Base-by-base conservation (phyloP, 305 asterid species). In the Fraxinus nigra region DNA sequence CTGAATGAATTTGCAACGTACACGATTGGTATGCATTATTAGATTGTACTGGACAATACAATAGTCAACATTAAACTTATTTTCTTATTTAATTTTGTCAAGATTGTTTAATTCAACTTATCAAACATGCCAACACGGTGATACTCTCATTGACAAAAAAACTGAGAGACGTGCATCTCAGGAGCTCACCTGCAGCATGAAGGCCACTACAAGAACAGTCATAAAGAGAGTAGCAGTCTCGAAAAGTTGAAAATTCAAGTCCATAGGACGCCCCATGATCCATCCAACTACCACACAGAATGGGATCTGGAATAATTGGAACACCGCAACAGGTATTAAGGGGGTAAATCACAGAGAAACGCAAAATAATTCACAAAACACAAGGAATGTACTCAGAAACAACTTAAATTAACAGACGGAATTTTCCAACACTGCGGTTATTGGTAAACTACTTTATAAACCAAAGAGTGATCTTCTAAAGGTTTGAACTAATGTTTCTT, bases 221-320 rank as follows among this genome's bases (percentile, higher is more conserved):
- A 94, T 92, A 79, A 94, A 84, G 33, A 94, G 95, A 3, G 93
- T 86, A 34, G 96, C 94, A 1, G 97, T 94, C 89, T 94, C 98
- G 48, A 94, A 94, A 61, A 94, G 85, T 83, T 92, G 95, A 67
- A 94, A 94, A 81, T 94, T 92, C 87, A 94, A 86, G 88, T 92
- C 96, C 97, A 94, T 89, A 0, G 94, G 92, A 38, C 81, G 85
- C 33, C 88, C 95, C 91, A 90, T 92, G 78, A 90, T 86, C 98
- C 98, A 94, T 46, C 97, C 98, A 73, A 91, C 89, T 37, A 94
- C 90, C 76, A 94, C 97, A n/a, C 92, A 91, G 69, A 94, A 92
- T 0, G 98, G 98, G 56, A 94, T 91, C 98, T 94, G 86, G 85
- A 81, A 72, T 73, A 24, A 80, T 56, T 59, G 82, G 78, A 81